These are phyloP conservation scores for Epichloe sibirici DNA, from an alignment of 2,329 filamentous ascomycete genomes.

Conservation along the genomic window DNA sequence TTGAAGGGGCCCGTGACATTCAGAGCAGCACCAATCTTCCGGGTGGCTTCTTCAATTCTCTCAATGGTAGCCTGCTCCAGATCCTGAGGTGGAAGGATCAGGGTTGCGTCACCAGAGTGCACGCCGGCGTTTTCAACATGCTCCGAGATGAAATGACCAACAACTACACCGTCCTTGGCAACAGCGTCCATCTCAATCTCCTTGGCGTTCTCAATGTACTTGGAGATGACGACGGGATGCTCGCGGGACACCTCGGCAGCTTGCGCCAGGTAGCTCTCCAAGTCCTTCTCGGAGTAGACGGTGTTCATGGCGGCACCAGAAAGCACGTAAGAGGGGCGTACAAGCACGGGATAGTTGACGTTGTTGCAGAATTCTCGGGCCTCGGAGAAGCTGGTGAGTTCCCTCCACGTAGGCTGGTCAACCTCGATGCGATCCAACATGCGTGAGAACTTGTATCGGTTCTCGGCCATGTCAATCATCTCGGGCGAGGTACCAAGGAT, in stretches of 20 bases:
- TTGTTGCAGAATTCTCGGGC: slow-evolving; percentile 76
- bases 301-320: slow-evolving; percentile 99
- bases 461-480: slow-evolving; percentile 97
- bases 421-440: slow-evolving; percentile 93
- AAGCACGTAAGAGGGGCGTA: slow-evolving; percentile 90
- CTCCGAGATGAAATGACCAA: slow-evolving; percentile 95
- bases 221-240: slow-evolving; percentile 95
- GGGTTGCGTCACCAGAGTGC: slow-evolving; percentile 91
- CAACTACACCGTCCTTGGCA: slow-evolving; percentile 74
- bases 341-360: slow-evolving; percentile 86
- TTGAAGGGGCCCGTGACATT: slow-evolving; percentile 97
- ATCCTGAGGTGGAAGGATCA: slow-evolving; percentile 92
- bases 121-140: slow-evolving; percentile 98
- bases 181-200: slow-evolving; percentile 99
- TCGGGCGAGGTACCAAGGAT: slow-evolving; percentile 92
- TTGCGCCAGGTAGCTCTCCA: slow-evolving; percentile 79
- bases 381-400: slow-evolving; percentile 88
- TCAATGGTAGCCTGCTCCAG: slow-evolving; percentile 77
- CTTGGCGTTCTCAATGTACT: slow-evolving; percentile 98
- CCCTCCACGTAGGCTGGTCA: slow-evolving; percentile 96
- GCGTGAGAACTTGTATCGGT: slow-evolving; percentile 96
- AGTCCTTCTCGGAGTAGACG: slow-evolving; percentile 88
- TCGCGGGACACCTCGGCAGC: slow-evolving; percentile 88
- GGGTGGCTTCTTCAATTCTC: slow-evolving; percentile 86
- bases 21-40: slow-evolving; percentile 86